These are phyloP conservation scores for Withania somnifera DNA, from an alignment of 305 asterid genomes.

Conservation along the genomic window DNA sequence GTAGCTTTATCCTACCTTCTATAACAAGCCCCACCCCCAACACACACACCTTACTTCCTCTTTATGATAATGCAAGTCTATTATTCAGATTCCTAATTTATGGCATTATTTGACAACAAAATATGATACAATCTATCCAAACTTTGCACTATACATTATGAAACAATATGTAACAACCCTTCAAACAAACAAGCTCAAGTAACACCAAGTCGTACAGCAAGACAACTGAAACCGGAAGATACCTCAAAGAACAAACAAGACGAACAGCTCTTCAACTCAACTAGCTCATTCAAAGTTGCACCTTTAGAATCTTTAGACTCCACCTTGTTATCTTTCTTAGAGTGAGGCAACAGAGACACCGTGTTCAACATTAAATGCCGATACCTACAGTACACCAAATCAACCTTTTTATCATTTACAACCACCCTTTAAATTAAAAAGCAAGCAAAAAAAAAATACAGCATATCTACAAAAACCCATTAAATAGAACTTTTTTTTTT, in stretches of 20 bases:
- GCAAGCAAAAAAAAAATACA: neutral
- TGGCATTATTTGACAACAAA: too few relatives aligned
- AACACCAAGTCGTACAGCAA: neutral
- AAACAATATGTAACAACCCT: too few relatives aligned
- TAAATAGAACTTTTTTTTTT: neutral
- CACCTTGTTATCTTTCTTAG: constrained; percentile 88
- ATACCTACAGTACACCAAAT: constrained; percentile 41
- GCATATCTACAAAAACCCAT: neutral
- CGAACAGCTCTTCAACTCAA: constrained; percentile 79
- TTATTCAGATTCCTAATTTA: too few relatives aligned
- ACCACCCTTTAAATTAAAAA: neutral
- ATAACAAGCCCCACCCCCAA: too few relatives aligned
- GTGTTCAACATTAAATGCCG: constrained; percentile 88
- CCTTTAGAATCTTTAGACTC: constrained; percentile 94
- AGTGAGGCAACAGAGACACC: constrained; percentile 80
- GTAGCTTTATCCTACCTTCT: too few relatives aligned
- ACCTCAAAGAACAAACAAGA: constrained; percentile 97
- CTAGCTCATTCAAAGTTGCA: constrained; percentile 76
- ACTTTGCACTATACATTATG: too few relatives aligned
- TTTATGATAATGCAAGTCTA: too few relatives aligned
- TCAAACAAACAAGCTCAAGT: neutral
- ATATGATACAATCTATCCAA: too few relatives aligned
- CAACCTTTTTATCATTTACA: neutral
- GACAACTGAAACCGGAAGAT: neutral
- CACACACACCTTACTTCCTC: too few relatives aligned